Evolutionary conservation across 2,329 filamentous ascomycete species (phyloP).

Genomic region (Aspergillus tamarii): DNA sequence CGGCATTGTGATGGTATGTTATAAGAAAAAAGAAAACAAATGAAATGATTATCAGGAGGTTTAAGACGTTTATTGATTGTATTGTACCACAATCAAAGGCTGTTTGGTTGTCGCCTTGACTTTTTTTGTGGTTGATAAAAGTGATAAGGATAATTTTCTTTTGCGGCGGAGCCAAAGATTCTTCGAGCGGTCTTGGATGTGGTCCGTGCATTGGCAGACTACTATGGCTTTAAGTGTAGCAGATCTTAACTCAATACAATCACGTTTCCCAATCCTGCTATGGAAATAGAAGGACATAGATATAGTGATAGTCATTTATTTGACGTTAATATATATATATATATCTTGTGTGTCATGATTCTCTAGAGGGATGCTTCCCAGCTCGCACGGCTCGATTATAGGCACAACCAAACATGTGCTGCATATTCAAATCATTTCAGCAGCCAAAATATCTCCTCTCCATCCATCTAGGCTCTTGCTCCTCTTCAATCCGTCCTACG

Average conservation of each 20-base stretch:
- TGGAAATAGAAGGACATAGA: not conserved
- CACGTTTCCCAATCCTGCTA: not conserved
- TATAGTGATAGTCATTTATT: not conserved
- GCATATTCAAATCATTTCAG: conserved; percentile 42
- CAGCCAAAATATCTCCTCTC: conserved; percentile 91
- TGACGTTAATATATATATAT: not conserved
- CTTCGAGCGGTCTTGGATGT: conserved; percentile 25
- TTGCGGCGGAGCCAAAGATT: conserved; percentile 25
- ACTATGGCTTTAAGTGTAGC: not conserved
- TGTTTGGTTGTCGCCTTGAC: not conserved
- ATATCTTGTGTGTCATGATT: not conserved
- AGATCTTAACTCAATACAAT: conserved; percentile 1
- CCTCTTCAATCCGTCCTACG: conserved; percentile 77
- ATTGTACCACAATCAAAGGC: not conserved
- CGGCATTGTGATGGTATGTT: conserved; percentile 32
- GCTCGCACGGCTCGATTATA: not conserved
- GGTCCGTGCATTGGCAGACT: conserved; percentile 29
- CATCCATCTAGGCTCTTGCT: conserved; percentile 85
- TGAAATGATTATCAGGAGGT: not conserved
- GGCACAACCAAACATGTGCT: not conserved
- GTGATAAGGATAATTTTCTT: conserved; percentile 23
- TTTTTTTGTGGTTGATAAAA: conserved; percentile 8
- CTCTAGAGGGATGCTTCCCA: not conserved
- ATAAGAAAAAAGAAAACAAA: not conserved
- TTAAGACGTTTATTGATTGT: not conserved